phyloP scores from a whole-genome alignment of 1,284 basidiomycete genomes.

The Vanrija sp. region DNA sequence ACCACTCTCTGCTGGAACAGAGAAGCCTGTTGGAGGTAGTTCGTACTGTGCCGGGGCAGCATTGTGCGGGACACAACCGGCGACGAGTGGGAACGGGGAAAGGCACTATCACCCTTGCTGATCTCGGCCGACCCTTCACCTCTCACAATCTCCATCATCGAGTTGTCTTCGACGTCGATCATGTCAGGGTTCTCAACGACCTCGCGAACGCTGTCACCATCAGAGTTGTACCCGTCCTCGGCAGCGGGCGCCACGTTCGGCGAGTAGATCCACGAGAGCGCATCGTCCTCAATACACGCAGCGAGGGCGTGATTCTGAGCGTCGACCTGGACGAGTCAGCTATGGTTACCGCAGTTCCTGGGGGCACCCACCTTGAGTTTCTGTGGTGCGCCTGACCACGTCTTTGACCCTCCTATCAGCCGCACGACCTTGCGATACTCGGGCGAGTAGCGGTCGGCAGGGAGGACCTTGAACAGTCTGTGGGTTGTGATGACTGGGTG shows the following conservation, averaged over 20 bases:
- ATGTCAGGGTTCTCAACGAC: neutral
- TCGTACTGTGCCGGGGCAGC: too few relatives aligned
- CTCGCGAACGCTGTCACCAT: neutral
- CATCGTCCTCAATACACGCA: slow-evolving; percentile 23
- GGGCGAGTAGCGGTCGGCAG: slow-evolving; percentile 19
- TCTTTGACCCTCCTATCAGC: slow-evolving; percentile 24
- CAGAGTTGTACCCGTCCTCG: slow-evolving; percentile 1
- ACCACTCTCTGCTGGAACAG: too few relatives aligned
- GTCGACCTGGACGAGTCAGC: slow-evolving; percentile 23
- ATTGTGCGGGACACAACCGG: too few relatives aligned
- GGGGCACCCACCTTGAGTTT: slow-evolving; percentile 26
- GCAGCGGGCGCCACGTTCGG: slow-evolving; percentile 8
- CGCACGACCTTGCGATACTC: slow-evolving; percentile 25
- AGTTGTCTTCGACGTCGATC: neutral
- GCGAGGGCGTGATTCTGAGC: slow-evolving; percentile 30
- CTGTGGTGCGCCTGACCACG: slow-evolving; percentile 23
- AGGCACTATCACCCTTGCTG: too few relatives aligned
- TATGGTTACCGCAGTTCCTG: neutral
- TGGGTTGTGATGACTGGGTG: slow-evolving; percentile 27
- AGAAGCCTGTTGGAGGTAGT: too few relatives aligned
- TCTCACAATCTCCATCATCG: neutral
- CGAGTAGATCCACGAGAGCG: slow-evolving; percentile 27
- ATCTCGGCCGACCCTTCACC: too few relatives aligned
- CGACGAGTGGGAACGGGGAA: neutral
- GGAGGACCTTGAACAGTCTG: slow-evolving; percentile 8